Percentiles rank a stretch among this genome's conserved stretches.
Conservation (phyloP, 73 alveolate species). For the Symbiodinium natans region DNA sequence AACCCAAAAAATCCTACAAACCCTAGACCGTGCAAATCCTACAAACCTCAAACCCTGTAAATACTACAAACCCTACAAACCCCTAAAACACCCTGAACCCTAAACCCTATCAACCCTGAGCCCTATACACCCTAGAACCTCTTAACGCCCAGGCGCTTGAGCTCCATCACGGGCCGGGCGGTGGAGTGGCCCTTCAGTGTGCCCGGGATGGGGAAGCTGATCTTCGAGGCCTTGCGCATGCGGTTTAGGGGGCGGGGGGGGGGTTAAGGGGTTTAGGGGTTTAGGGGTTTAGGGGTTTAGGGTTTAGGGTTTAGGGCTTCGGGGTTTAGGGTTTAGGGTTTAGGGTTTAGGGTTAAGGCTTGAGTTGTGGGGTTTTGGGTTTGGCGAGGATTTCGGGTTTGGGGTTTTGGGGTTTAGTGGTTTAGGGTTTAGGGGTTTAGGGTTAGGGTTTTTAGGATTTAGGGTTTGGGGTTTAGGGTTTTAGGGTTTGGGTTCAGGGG, state of each 20-base stretch:
- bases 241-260: not conserved
- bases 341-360: not conserved
- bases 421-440: too few species aligned
- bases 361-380: too few species aligned
- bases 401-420: too few species aligned
- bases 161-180: constrained; percentile 78
- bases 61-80: not conserved
- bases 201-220: constrained; percentile 23
- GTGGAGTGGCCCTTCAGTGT: constrained; percentile 83
- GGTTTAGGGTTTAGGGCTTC: not conserved
- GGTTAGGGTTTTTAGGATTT: too few species aligned
- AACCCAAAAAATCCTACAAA: too few species aligned
- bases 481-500: not conserved
- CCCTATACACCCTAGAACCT: not conserved
- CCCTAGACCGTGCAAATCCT: too few species aligned
- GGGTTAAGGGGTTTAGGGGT: not conserved
- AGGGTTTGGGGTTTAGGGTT: too few species aligned
- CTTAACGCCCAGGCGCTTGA: constrained; percentile 14
- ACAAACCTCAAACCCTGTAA: not conserved
- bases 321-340: not conserved
- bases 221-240: constrained; percentile 42
- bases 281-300: not conserved
- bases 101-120: not conserved
- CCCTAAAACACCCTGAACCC: not conserved
- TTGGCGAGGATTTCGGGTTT: too few species aligned